Evolutionary conservation across 1,284 basidiomycete genomes (phyloP), one percentile per base, ranked within the genome.

Genomic region (Irpex sp.): DNA sequence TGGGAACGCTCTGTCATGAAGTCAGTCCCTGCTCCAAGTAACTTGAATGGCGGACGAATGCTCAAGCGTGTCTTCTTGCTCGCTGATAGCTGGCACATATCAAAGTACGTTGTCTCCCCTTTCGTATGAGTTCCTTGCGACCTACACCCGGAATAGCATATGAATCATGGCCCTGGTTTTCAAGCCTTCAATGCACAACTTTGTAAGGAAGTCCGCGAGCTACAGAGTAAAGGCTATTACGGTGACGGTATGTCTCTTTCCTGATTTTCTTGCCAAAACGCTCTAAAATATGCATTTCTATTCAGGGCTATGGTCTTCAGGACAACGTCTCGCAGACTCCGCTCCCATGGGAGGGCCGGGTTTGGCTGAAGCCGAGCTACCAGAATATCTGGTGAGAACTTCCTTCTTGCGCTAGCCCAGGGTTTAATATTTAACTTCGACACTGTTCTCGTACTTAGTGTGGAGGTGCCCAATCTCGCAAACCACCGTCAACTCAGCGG

Each of bases 1-100:
- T 93, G 78, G 85, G 87, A 64, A 88, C 86, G 1, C 71, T 93
- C n/a, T 93, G 90, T 69, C 90, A 93, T 68, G 90, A 93, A 80
- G 90, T 92, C 52, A 65, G 75, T 71, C 53, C 36, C 1, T 51
- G 49, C 56, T 39, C 35, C 58, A 51, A 51, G 9, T 48, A 52
- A 28, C n/a, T 42, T 48, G 19, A 23, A 18, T 28, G 18, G 14
- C 16, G 18, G 19, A 8, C 18, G 18, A 19, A 51, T 51, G 49
- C 49, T 51, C 16, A 57, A 14, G n/a, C n/a, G 45, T 18, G 21
- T 16, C 28, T 33, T 9, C 12, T 12, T n/a, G 39, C n/a, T 12
- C 16, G 39, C 10, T 45, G 39, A 10, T 66, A 91, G 89, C 75
- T 92, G 51, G 89, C 90, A 7, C 90, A 92, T 69, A 90, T 90